Evolutionary conservation across 2,329 filamentous ascomycete genomes (phyloP), one percentile per base, ranked within the genome.

Genomic region (Zasmidium angulare): DNA sequence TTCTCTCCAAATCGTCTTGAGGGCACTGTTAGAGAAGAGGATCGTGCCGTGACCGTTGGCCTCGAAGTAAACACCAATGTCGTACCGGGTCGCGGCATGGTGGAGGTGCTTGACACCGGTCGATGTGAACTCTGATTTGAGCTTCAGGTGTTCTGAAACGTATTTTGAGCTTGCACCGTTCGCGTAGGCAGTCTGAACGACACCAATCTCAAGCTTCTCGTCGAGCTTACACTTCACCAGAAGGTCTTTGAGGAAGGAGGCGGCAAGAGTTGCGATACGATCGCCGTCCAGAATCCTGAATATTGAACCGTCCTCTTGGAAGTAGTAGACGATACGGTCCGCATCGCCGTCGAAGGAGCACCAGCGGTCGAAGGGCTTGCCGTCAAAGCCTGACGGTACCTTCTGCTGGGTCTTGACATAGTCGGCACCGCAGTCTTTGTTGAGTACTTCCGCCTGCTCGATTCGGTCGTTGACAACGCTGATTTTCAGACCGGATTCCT

Each of bases 81-180:
- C 95, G 69, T 96, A 96, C 66, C 93, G 90, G 70, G 90, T 87
- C 43, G 95, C 95, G n/a, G 91, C 95, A 72, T 98, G 95, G 78
- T 99, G 95, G 63, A 99, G 84, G 77, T 97, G 90, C 82, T 99
- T 99, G 63, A 99, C 95, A 66, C 95, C 95, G 0, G 95, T 99
- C 14, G 91, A 88, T 1, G 95, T 98, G 82, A 90, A 96, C 60
- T 96, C 88, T 21, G 96, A 91, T 51, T 93, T 93, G 46, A 99
- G 86, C 71, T 90, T 89, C 57, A 98, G 84, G 65, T 90, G 89
- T 74, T 95, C 90, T 73, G 91, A 86, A 56, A 99, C 89, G 76
- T 96, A 98, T 70, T 89, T 88, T 31, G 95, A 98, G 73, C 91
- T 93, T 22, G 93, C 89, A 52, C 95, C 95, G 75, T 99, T 99